Evolutionary conservation across 2,329 filamentous ascomycete genomes (phyloP), one percentile per base, ranked within the genome.

Genomic region (Anisogramma anomala): DNA sequence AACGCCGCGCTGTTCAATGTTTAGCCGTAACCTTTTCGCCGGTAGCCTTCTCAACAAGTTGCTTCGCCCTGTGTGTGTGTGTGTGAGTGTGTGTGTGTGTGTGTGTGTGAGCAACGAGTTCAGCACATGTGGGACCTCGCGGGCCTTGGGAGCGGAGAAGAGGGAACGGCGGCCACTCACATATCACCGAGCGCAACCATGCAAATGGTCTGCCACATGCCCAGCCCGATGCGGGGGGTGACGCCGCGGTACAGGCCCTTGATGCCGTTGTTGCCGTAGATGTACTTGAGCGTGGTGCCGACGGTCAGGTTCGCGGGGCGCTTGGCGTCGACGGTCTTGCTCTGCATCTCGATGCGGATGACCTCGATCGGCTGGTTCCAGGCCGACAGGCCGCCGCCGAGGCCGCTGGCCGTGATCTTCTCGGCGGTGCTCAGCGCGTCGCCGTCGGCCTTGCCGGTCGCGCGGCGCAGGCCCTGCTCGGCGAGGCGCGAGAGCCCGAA

Each of bases 351-450:
- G 48, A 98, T 89, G 50, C 91, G 86, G 62, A 98, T 95, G 61
- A 98, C 91, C 77, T 98, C 91, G 61, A 98, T 98, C 49, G 91
- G 91, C 74, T 98, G 91, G 69, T 98, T 98, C 91, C 91, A 98
- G 50, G 91, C 91, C 49, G 80, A 87, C 56, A 98, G 72, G 60
- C 91, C 91, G 76, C 91, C 91, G 68, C 91, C 91, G 8, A 98
- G 61, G 50, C 78, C 77, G 49, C 81, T 85, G 35, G 91, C 88
- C 43, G 85, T 61, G 58, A 98, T 82, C 77, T 96, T 96, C 73
- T 98, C 91, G 47, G 69, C 59, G 22, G 82, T 77, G 52, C 68
- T 70, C 49, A 98, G 77, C 70, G 85, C 87, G 60, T 89, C 77
- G 52, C 71, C 71, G 10, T 89, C 69, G 50, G 80, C 75, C 74